These are phyloP conservation scores for Bothriochloa decipiens DNA, from an alignment of 176 grass and related monocot species.

Conservation along the genomic window DNA sequence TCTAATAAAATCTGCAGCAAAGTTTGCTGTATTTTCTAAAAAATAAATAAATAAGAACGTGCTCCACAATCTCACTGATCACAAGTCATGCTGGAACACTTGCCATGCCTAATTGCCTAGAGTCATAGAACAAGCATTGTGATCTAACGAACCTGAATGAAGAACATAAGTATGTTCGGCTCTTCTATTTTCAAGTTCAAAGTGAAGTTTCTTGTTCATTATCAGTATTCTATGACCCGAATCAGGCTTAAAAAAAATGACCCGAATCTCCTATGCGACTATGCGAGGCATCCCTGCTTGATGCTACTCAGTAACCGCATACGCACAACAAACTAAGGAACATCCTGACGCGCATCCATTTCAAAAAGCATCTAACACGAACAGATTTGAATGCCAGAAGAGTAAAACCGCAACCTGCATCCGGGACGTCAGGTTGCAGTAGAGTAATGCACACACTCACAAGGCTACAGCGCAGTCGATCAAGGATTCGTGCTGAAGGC, in stretches of 20 bases:
- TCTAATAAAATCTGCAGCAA: too few species aligned
- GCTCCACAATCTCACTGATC: background rate
- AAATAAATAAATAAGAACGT: background rate
- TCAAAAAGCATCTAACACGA: background rate
- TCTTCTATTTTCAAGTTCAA: background rate
- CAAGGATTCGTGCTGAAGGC: background rate
- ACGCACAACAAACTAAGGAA: background rate
- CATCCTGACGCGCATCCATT: background rate
- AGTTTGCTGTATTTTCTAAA: too few species aligned
- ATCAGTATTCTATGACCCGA: background rate
- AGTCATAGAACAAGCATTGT: background rate
- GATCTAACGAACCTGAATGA: background rate
- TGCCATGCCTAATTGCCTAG: background rate
- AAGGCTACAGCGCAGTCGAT: conserved; percentile 12
- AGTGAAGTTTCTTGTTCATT: background rate
- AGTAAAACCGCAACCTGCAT: background rate
- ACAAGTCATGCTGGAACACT: background rate
- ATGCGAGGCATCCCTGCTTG: background rate
- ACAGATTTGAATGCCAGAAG: background rate
- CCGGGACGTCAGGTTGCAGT: background rate
- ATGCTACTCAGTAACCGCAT: background rate
- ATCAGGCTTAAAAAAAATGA: too few species aligned
- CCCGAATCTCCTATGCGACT: too few species aligned
- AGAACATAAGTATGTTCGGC: background rate
- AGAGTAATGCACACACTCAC: background rate